Base-by-base conservation (phyloP, 2,329 filamentous ascomycete genomes). In the Fusarium drepaniforme region DNA sequence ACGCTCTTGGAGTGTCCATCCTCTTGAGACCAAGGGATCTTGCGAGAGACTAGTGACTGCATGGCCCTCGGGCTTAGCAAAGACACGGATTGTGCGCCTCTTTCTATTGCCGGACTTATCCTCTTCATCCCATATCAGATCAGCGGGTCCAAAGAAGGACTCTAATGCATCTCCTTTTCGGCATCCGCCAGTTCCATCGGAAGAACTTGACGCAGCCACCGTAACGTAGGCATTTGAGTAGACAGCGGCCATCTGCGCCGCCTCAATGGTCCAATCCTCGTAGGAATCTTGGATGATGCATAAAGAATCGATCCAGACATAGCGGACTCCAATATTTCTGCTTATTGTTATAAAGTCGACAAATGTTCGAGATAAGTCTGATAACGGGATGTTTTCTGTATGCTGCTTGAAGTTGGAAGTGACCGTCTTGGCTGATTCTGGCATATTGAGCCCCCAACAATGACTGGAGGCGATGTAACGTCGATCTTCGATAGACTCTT, bases 271-370 rank as follows among this genome's bases (percentile, higher is more conserved):
- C 70, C 69, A 72, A 13, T 72, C 70, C 5, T 60, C 25, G 1
- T 28, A 46, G 2, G 70, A 67, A 8, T 72, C 69, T 5, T 72
- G 69, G 3, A 72, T 15, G 28, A 72, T 72, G 18, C 70, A 72
- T 1, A 72, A 25, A 0, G 64, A 60, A 18, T 72, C 70, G 3
- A 72, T 72, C 70, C 70, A 72, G 5, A 72, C 7, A 13, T 72
- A 72, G 0, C 66, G 33, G 0, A 72, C 37, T 0, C 30, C 69
- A 1, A 72, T 18, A 8, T 37, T 59, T 4, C 68, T 30, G 1
- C 68, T 61, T 35, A 58, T 65, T 13, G 23, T 33, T 3, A 72
- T 23, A 8, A 65, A 59, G 28, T 72, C 64, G 9, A 21, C 5
- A 5, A 72, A 72, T 0, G 69, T 72, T 1, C 12, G 40, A 2